Base-by-base conservation (phyloP, 768 basidiomycete species). In the Tylopilus cervinicoccineus region DNA sequence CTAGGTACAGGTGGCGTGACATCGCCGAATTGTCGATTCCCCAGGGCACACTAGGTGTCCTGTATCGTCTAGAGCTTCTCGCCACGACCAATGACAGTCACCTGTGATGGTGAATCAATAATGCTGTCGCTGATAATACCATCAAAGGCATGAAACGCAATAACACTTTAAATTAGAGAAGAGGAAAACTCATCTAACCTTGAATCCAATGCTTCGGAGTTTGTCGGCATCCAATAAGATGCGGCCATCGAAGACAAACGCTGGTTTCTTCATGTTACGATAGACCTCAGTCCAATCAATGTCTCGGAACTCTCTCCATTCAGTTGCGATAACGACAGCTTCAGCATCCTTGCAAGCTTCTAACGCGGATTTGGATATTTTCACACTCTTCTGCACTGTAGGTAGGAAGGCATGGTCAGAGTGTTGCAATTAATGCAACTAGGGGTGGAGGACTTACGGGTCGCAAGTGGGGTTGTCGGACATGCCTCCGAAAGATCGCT, bases 241-340 rank as follows among this genome's bases (percentile, higher is more conserved):
- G 27, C 93, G 81, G 5, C 93, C 93, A 64, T 98, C 95, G 61
- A 97, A 97, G 55, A 99, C 78, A 63, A 96, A 98, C 5, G 96
- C 95, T n/a, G 96, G 96, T 76, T 98, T 96, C 62, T 86, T 88
- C 92, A 97, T 97, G 61, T 76, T 71, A 43, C 72, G 67, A 72
- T 97, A 96, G 34, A 97, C 87, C 29, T 73, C 72, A 58, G 80
- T 67, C 96, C 96, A 99, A 70, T 94, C 84, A 55, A 99, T 88
- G 32, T 85, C 79, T 62, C 79, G 79, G 81, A 99, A 99, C 71
- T 97, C 94, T 67, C 86, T 90, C 95, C 93, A 96, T 70, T 95
- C 95, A 3, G 96, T 99, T 23, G 91, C 92, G 58, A 99, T 85
- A 40, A 98, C 90, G 54, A 99, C 82, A 4, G 93, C 95, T 67